These are phyloP conservation scores for Mortierella antarctica DNA, from an alignment of 192 early-diverging fungal genomes.

Conservation along the genomic window DNA sequence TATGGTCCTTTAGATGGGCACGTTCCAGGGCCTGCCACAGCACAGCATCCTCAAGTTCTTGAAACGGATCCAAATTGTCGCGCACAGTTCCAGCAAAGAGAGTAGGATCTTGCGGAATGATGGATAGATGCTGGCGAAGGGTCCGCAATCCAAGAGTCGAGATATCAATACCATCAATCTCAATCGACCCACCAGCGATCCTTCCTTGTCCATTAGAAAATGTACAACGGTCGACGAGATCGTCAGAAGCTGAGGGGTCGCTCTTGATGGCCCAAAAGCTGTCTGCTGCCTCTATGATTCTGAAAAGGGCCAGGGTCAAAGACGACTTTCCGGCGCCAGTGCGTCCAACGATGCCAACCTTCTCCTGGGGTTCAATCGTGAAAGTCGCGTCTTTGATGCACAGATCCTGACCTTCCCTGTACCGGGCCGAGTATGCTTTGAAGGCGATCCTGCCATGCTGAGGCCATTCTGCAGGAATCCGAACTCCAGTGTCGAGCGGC, in stretches of 20 bases:
- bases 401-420: slow-evolving; percentile 56
- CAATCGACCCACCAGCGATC: slow-evolving; percentile 65
- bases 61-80: slow-evolving; percentile 85
- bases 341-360: slow-evolving; percentile 56
- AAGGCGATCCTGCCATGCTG: slow-evolving; percentile 39
- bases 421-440: slow-evolving; percentile 42
- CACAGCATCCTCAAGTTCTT: slow-evolving; percentile 60
- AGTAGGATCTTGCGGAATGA: slow-evolving; percentile 90
- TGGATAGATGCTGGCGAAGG: slow-evolving; percentile 70
- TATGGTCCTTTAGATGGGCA: slow-evolving; percentile 39
- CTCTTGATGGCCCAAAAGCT: slow-evolving; percentile 33
- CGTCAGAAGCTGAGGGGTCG: slow-evolving; percentile 11
- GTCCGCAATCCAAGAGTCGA: slow-evolving; percentile 64
- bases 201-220: neutral
- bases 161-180: slow-evolving; percentile 80
- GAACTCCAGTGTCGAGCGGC: slow-evolving; percentile 50
- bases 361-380: slow-evolving; percentile 39
- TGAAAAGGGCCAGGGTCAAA: slow-evolving; percentile 54
- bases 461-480: slow-evolving; percentile 56
- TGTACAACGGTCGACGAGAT: neutral
- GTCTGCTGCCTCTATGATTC: slow-evolving; percentile 55
- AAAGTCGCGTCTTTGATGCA: slow-evolving; percentile 61
- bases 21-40: slow-evolving; percentile 69
- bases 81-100: slow-evolving; percentile 71
- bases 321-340: slow-evolving; percentile 58